Percentiles rank a stretch among this genome's conserved stretches.
Conservation (phyloP, 1,139 yeast species). For the Yamadazyma kanchanaburiensis region DNA sequence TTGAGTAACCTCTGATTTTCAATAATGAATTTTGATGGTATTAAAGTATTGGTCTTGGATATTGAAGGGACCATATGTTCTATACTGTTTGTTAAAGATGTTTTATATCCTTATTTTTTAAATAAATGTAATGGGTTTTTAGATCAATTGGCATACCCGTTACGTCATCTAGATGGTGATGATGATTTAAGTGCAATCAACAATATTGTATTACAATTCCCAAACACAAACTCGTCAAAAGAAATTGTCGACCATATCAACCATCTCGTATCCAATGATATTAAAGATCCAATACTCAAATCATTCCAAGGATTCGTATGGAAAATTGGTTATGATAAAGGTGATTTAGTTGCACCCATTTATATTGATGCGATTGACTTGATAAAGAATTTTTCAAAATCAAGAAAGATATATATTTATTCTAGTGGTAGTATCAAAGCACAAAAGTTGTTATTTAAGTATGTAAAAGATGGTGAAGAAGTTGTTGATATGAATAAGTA, state of each 20-base stretch:
- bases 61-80: conserved; percentile 95
- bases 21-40: neutral
- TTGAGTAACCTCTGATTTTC: conserved; percentile 1
- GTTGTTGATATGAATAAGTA: conserved; percentile 48
- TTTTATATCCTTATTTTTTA: conserved; percentile 53
- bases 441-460: conserved; percentile 70
- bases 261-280: conserved; percentile 55
- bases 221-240: conserved; percentile 19
- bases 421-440: conserved; percentile 93
- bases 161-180: conserved; percentile 10
- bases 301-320: conserved; percentile 81
- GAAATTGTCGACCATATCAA: conserved; percentile 33
- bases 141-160: conserved; percentile 30
- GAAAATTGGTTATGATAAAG: conserved; percentile 73
- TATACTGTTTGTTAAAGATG: conserved; percentile 78
- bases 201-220: conserved; percentile 39
- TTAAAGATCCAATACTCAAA: conserved; percentile 77
- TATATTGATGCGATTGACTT: conserved; percentile 68
- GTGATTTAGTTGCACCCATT: conserved; percentile 74
- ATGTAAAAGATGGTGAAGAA: conserved; percentile 38
- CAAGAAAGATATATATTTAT: conserved; percentile 58
- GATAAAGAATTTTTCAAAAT: conserved; percentile 35
- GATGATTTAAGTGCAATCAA: conserved; percentile 14
- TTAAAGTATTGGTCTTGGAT: conserved; percentile 38
- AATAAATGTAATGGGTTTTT: conserved; percentile 24